Evolutionary conservation across 2,329 filamentous ascomycete species (phyloP), one percentile per base, ranked within the genome.

Genomic region (Diaporthe australafricana): DNA sequence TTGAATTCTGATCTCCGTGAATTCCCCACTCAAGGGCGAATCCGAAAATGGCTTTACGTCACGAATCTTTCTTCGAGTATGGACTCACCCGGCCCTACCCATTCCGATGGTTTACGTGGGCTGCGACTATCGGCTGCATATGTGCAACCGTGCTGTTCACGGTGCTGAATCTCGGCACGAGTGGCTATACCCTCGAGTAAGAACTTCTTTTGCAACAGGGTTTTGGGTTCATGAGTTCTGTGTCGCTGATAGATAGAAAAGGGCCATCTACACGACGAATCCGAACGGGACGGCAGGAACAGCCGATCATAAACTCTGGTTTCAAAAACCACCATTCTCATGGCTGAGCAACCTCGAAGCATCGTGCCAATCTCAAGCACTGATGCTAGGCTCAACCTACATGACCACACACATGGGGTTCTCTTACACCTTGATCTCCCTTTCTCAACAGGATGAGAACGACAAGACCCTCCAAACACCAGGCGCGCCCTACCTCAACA

Each of bases 71-170:
- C 12, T 63, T 63, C 20, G 27, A 48, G 27, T 32, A 63, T 27
- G 12, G 40, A 8, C 57, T 47, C 27, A 35, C 57, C 7, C 40
- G 57, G 3, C 57, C 57, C 2, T 63, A 63, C 48, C 40, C 40
- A 7, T 63, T 63, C 27, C 25, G 57, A 6, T 63, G 57, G 57
- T 63, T 63, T 17, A 63, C 57, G 4, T 63, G 40, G 57, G 20
- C 14, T 32, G 57, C 57, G 20, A 3, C 25, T 2, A 32, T 63
- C 5, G 57, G 40, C 1, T 63, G n/a, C 27, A 32, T 47, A 35
- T 63, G 57, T 48, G 57, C 57, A 30, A 5, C 17, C 6, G 20
- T 63, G 9, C n/a, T 48, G 7, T 63, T 63, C 7, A 63, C 57
- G 9, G 6, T 63, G 30, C 20, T 47, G 9, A 63, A 47, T 5